Evolutionary conservation across 495 filamentous ascomycete species (phyloP), one percentile per base, ranked within the genome.

Genomic region (Aspergillus carlsbadensis): DNA sequence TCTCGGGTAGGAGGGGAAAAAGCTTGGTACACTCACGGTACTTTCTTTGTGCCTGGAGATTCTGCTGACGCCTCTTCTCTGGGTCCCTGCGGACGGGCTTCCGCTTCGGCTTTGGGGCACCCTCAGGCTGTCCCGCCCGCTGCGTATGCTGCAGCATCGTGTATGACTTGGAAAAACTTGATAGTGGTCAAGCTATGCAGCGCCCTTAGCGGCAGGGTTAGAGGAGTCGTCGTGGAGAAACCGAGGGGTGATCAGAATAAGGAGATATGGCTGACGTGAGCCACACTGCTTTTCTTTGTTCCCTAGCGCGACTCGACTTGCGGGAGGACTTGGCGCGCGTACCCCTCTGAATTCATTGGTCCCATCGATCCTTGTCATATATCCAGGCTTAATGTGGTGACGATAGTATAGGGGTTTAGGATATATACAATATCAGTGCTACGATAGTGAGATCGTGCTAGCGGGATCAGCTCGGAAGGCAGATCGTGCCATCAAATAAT

Each of bases 61-160:
- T 70, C 60, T 70, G 67, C 58, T 68, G 65, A 24, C 65, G 60
- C 43, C 67, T 42, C 58, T 52, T 64, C 50, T 70, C 65, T 3
- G 63, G 65, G 56, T 67, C 62, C 14, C 64, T 64, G 18, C 64
- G 66, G 34, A 65, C 66, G 6, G 66, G 65, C 24, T 67, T 67
- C 47, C 66, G 57, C 44, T 64, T 69, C 55, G 48, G 52, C 46
- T 52, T 51, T 54, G 36, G 50, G 54, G 42, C 49, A 57, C 50
- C 52, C 3, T 15, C 37, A 10, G 5, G 17, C 10, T 45, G 26
- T 26, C 2, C 18, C 0, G 15, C 13, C 11, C 46, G 18, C 33
- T 31, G 37, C 14, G 52, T 22, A 4, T 49, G 26, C 31, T 26
- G 52, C 37, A 44, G 51, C 57, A 60, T 60, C 3, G 35, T 45